Evolutionary conservation across 257 asterid genomes (phyloP).

Genomic region (Oldenlandia corymbosa): DNA sequence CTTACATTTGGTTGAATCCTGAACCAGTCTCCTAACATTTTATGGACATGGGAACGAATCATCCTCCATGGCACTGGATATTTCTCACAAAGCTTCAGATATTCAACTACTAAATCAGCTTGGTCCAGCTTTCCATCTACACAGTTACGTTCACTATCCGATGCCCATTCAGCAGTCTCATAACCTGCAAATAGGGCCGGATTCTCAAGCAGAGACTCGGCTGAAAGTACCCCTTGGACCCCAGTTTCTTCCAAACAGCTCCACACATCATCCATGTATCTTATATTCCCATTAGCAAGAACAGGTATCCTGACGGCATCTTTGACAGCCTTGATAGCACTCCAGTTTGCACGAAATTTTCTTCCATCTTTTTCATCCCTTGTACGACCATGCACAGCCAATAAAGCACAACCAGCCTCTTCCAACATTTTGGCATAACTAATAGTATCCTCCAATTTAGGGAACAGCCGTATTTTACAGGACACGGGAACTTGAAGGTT

Average conservation of each 20-base stretch:
- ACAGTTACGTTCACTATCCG: slow-evolving; percentile 29
- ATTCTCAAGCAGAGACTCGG: slow-evolving; percentile 89
- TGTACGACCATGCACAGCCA: slow-evolving; percentile 96
- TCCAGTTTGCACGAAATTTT: slow-evolving; percentile 88
- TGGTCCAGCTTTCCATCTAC: slow-evolving; percentile 61
- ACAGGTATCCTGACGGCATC: slow-evolving; percentile 84
- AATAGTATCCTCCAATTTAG: slow-evolving; percentile 70
- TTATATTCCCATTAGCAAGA: slow-evolving; percentile 83
- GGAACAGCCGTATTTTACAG: slow-evolving; percentile 85
- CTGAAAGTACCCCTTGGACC: slow-evolving; percentile 79
- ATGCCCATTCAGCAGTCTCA: slow-evolving; percentile 64
- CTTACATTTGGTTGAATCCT: slow-evolving; percentile 63
- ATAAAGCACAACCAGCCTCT: slow-evolving; percentile 87
- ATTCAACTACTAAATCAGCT: slow-evolving; percentile 63
- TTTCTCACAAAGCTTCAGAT: slow-evolving; percentile 68
- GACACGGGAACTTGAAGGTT: slow-evolving; percentile 80
- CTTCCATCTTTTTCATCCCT: slow-evolving; percentile 90
- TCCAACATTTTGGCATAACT: slow-evolving; percentile 89
- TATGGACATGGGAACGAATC: slow-evolving; percentile 90
- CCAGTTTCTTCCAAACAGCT: slow-evolving; percentile 75
- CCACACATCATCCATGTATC: slow-evolving; percentile 64
- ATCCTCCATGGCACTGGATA: slow-evolving; percentile 97
- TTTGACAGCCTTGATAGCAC: slow-evolving; percentile 70
- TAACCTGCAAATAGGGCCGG: slow-evolving; percentile 94
- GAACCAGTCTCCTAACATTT: slow-evolving; percentile 92